A percentile compares a stretch with the other conserved stretches of the same genome.
Conservation (phyloP, 768 basidiomycete species). For the Trametes villosa region DNA sequence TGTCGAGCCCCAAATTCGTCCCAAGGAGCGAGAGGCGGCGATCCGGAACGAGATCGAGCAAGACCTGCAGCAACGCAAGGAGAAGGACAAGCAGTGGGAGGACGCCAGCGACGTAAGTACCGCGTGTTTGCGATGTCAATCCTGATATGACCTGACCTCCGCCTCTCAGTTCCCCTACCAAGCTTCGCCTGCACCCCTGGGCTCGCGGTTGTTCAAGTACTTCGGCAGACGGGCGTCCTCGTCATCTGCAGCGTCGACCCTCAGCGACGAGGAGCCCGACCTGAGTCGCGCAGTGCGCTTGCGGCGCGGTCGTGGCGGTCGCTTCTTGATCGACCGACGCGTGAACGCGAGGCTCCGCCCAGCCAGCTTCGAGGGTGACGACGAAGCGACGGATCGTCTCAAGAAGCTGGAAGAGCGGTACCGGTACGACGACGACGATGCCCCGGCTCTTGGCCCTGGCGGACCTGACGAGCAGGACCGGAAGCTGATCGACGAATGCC, state of each 20-base stretch:
- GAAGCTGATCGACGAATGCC: conserved; percentile 72
- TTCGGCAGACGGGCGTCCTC: conserved; percentile 47
- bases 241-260: conserved; percentile 25
- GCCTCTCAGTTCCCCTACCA: conserved; percentile 69
- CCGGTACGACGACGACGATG: conserved; percentile 71
- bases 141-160: conserved; percentile 3
- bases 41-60: conserved; percentile 68
- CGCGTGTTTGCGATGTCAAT: neutral
- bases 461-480: conserved; percentile 73
- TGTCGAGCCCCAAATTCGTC: conserved; percentile 57
- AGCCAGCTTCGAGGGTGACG: conserved; percentile 31
- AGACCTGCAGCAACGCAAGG: conserved; percentile 61
- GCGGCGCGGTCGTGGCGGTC: conserved; percentile 84
- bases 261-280: conserved; percentile 33
- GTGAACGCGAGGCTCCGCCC: conserved; percentile 18
- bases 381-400: conserved; percentile 45
- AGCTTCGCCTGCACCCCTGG: conserved; percentile 55
- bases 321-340: conserved; percentile 66
- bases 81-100: conserved; percentile 83
- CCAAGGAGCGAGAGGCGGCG: conserved; percentile 64
- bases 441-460: conserved; percentile 54
- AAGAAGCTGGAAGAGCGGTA: conserved; percentile 59
- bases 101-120: conserved; percentile 78
- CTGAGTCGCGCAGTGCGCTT: conserved; percentile 58
- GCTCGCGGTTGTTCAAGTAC: conserved; percentile 70